These are phyloP conservation scores for Acer yangbiense DNA, from an alignment of 345 rosid species.

Conservation along the genomic window DNA sequence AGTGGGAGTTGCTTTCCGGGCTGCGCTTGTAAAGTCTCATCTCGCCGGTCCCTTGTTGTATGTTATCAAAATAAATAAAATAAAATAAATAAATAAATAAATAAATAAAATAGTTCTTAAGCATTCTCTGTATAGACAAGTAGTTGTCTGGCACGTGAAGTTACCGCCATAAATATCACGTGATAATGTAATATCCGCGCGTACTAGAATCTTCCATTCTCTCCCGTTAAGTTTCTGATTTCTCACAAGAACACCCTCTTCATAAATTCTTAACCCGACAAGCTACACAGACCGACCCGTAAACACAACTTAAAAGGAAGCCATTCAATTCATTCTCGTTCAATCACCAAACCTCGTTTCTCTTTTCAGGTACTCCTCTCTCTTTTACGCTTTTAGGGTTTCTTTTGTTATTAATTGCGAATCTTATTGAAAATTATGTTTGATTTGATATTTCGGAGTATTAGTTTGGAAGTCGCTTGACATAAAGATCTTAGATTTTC, in stretches of 20 bases:
- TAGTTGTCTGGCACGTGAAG: neutral
- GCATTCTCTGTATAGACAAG: neutral
- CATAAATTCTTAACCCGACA: neutral
- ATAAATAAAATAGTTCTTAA: no score
- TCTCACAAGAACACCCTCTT: neutral
- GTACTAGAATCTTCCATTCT: slow-evolving; percentile 5
- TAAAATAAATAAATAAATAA: no score
- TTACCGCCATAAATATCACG: neutral
- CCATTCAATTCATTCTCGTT: neutral
- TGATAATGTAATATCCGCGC: neutral
- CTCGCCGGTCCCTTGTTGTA: no score
- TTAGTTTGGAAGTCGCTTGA: neutral
- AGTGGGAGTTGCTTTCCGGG: no score
- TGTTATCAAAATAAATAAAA: no score
- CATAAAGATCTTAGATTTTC: neutral
- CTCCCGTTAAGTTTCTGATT: no score
- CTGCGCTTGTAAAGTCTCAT: no score
- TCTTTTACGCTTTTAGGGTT: neutral
- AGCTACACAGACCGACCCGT: neutral
- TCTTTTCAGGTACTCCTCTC: neutral
- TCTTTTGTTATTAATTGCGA: neutral
- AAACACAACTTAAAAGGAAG: neutral
- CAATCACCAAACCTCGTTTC: neutral
- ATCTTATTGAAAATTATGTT: neutral
- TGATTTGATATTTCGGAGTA: neutral